phyloP scores from a whole-genome alignment of 345 rosid species.

The Populus pruinosa region DNA sequence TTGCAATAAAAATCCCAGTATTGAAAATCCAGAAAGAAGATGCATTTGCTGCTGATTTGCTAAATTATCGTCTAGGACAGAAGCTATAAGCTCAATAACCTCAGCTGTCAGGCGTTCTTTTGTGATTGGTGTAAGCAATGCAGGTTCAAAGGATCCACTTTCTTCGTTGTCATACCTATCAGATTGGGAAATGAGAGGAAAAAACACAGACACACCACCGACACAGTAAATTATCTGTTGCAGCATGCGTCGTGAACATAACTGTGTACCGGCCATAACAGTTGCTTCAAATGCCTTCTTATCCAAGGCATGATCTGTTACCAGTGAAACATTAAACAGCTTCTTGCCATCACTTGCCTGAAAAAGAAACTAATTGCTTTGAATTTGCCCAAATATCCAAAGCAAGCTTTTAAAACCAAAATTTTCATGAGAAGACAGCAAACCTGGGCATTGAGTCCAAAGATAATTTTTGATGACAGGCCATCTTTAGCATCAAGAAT shows the following conservation, averaged over 20 bases:
- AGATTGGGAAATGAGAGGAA: constrained; percentile 80
- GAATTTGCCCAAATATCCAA: constrained; percentile 6
- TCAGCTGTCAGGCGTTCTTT: constrained; percentile 88
- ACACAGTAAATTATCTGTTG: constrained; percentile 93
- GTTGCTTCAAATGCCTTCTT: constrained; percentile 75
- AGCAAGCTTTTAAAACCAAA: neutral
- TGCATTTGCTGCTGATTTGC: constrained; percentile 94
- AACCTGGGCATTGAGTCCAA: constrained; percentile 97
- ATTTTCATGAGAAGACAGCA: constrained; percentile 5
- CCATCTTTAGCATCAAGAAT: constrained; percentile 90
- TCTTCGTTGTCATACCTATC: constrained; percentile 72
- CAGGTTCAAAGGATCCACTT: constrained; percentile 42
- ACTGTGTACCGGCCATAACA: constrained; percentile 70
- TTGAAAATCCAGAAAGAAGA: constrained; percentile 81
- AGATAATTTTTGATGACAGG: constrained; percentile 78
- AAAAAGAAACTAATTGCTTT: constrained; percentile 27
- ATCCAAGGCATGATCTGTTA: constrained; percentile 55
- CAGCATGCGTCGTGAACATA: constrained; percentile 89
- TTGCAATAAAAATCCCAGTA: constrained; percentile 85
- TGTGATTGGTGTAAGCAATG: constrained; percentile 51
- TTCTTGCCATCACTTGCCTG: constrained; percentile 91
- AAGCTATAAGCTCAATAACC: constrained; percentile 90
- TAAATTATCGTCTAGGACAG: constrained; percentile 85
- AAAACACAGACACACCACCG: constrained; percentile 95
- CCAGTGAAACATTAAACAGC: constrained; percentile 78